Evolutionary conservation across 768 basidiomycete genomes (phyloP).

Genomic region (Pleurotus eryngii): DNA sequence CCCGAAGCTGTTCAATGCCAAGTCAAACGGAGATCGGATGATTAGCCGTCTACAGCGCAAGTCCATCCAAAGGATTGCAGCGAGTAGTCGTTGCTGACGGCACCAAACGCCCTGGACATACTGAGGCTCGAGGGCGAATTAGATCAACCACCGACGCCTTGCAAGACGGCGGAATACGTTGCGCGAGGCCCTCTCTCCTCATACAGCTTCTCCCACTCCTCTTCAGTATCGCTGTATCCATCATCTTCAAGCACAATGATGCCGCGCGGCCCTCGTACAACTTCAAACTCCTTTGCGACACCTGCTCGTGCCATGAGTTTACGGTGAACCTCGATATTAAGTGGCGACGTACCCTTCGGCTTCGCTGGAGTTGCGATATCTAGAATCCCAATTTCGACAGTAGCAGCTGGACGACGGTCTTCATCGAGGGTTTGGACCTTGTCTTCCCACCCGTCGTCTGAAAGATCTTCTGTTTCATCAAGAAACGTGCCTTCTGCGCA

Average conservation of each 20-base stretch:
- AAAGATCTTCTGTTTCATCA: no score
- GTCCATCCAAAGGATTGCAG: no score
- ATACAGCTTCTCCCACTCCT: constrained; percentile 25
- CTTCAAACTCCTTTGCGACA: constrained; percentile 23
- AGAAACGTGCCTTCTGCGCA: no score
- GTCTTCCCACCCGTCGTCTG: no score
- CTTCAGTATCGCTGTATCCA: constrained; percentile 12
- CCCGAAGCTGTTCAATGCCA: no score
- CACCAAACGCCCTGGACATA: no score
- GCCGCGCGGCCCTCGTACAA: constrained; percentile 14
- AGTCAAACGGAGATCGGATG: no score
- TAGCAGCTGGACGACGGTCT: constrained; percentile 1
- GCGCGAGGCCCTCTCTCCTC: constrained; percentile 8
- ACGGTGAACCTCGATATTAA: background rate
- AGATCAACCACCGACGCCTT: background rate
- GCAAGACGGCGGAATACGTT: background rate
- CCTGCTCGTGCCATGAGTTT: constrained; percentile 12
- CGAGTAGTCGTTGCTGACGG: no score
- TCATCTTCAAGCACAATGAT: constrained; percentile 20
- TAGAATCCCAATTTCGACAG: constrained; percentile 21
- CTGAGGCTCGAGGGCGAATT: no score
- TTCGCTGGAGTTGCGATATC: constrained; percentile 32
- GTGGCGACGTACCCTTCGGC: constrained; percentile 19
- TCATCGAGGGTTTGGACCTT: constrained; percentile 9
- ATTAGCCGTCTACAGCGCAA: no score